Percentiles rank a stretch among this genome's conserved stretches.
phyloP scores from a whole-genome alignment of 208 protist genomes.

The Phytomonas serpens region DNA sequence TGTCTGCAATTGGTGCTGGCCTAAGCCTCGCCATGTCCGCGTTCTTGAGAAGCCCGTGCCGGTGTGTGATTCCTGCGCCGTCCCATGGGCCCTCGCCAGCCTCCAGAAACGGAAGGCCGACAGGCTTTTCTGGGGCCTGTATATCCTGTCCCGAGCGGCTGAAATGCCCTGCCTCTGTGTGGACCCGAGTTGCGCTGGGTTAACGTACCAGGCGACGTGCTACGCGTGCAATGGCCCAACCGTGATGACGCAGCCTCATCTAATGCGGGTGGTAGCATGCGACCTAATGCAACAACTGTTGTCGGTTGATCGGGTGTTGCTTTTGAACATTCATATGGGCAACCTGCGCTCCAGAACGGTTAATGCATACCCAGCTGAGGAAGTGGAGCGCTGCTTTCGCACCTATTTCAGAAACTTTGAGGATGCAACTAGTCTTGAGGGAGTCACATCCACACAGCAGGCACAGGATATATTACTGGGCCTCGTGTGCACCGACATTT shows the following conservation, averaged over 20 bases:
- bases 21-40: slow-evolving; percentile 37
- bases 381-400: slow-evolving; percentile 41
- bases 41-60: slow-evolving; percentile 27
- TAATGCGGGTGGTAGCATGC: slow-evolving; percentile 30
- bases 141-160: slow-evolving; percentile 35
- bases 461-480: slow-evolving; percentile 51
- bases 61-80: slow-evolving; percentile 59
- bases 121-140: slow-evolving; percentile 59
- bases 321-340: slow-evolving; percentile 32
- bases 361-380: slow-evolving; percentile 17
- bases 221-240: slow-evolving; percentile 46
- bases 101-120: slow-evolving; percentile 23
- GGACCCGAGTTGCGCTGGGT: slow-evolving; percentile 28
- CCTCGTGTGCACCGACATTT: slow-evolving; percentile 32
- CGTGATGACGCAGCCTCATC: slow-evolving; percentile 52
- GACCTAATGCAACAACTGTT: slow-evolving; percentile 1
- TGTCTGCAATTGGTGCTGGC: slow-evolving; percentile 50
- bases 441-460: slow-evolving; percentile 17
- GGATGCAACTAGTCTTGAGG: slow-evolving; percentile 36
- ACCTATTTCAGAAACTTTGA: slow-evolving; percentile 37
- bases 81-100: slow-evolving; percentile 40
- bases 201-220: slow-evolving; percentile 40
- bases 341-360: slow-evolving; percentile 28
- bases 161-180: slow-evolving; percentile 61
- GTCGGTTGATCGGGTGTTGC: slow-evolving; percentile 13